phyloP scores from a whole-genome alignment of 768 basidiomycete species.

The Galerina marginata region DNA sequence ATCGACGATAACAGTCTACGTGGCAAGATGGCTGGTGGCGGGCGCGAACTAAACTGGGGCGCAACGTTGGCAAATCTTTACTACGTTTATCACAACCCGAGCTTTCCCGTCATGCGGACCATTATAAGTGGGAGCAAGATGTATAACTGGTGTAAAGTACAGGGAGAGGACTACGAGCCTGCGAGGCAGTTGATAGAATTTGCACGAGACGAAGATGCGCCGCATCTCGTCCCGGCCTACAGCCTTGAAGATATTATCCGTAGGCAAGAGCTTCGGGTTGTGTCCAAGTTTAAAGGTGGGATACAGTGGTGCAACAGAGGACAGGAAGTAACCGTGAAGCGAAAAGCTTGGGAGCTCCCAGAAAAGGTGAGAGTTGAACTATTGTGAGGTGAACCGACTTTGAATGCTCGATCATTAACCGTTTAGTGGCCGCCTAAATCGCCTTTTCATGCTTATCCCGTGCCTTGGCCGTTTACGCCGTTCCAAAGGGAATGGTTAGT shows the following conservation, averaged over 20 bases:
- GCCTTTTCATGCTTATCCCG: no score
- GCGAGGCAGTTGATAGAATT: neutral
- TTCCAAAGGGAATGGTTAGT: no score
- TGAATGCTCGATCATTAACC: no score
- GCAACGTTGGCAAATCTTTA: constrained; percentile 12
- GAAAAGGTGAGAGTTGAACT: no score
- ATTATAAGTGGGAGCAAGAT: constrained; percentile 4
- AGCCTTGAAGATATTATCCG: constrained; percentile 2
- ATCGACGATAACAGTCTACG: neutral
- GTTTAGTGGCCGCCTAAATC: no score
- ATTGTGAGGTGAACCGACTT: no score
- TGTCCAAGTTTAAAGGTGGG: neutral
- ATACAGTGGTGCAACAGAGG: no score
- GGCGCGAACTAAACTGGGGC: neutral
- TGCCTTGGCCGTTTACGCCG: no score
- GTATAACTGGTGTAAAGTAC: neutral
- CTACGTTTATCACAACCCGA: neutral
- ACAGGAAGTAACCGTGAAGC: no score
- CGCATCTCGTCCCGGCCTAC: constrained; percentile 6
- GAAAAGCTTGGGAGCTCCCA: no score
- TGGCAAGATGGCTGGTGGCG: neutral
- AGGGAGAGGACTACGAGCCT: neutral
- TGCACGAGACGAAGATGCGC: constrained; percentile 6
- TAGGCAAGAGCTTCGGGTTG: neutral
- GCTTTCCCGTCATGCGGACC: no score